Evolutionary conservation across 176 grass and related monocot species (phyloP).

Genomic region (Aegilops sharonensis): DNA sequence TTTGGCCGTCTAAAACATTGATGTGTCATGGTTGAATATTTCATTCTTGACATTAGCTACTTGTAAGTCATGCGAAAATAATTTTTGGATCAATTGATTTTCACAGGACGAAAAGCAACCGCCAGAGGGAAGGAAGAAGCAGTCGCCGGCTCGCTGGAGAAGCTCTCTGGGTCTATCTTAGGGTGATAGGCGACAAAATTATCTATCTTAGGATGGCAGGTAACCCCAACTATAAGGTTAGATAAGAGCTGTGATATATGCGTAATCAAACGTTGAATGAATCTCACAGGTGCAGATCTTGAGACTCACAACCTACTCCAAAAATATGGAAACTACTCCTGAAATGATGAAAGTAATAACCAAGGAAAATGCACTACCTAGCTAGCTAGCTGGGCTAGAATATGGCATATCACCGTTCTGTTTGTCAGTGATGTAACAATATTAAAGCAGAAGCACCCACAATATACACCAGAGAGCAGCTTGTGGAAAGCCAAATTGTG

Average conservation of each 20-base stretch:
- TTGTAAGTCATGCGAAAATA: too few relatives aligned
- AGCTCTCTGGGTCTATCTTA: too few relatives aligned
- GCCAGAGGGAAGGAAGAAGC: too few relatives aligned
- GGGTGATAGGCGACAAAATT: too few relatives aligned
- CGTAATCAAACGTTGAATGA: neutral
- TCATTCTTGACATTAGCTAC: neutral
- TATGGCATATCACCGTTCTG: neutral
- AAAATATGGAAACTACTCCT: neutral
- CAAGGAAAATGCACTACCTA: neutral
- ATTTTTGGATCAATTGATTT: too few relatives aligned
- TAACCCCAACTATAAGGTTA: too few relatives aligned
- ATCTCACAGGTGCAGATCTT: neutral
- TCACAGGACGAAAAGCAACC: too few relatives aligned
- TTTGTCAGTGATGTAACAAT: neutral
- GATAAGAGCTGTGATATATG: too few relatives aligned
- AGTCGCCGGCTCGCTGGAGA: too few relatives aligned
- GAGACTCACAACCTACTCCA: neutral
- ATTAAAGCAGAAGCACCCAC: neutral
- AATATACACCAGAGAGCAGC: neutral
- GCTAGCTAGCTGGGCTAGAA: neutral
- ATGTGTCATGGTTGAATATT: neutral
- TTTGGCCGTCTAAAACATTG: neutral
- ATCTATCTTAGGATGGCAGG: too few relatives aligned
- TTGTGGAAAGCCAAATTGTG: conserved; percentile 41
- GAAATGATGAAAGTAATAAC: neutral